phyloP scores from a whole-genome alignment of 2,329 filamentous ascomycete genomes.

The Aspergillus ochraceoroseus region DNA sequence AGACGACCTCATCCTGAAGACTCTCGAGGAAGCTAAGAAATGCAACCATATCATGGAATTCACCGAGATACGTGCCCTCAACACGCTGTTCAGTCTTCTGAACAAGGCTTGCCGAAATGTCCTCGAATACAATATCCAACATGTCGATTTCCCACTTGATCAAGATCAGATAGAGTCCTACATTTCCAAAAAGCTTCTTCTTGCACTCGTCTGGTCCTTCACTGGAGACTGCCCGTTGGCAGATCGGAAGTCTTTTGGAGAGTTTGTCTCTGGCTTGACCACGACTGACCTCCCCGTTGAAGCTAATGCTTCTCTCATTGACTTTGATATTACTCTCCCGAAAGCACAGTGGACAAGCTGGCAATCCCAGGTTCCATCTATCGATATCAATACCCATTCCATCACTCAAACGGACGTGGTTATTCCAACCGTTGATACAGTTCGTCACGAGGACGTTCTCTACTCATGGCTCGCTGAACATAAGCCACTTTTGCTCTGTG shows the following conservation, averaged over 20 bases:
- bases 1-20: slow-evolving; percentile 75
- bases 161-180: slow-evolving; percentile 84
- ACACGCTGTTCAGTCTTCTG: slow-evolving; percentile 87
- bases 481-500: slow-evolving; percentile 92
- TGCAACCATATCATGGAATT: slow-evolving; percentile 99
- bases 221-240: slow-evolving; percentile 87
- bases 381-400: slow-evolving; percentile 97
- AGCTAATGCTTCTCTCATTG: slow-evolving; percentile 76
- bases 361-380: slow-evolving; percentile 88
- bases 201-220: slow-evolving; percentile 91
- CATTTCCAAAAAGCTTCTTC: slow-evolving; percentile 85
- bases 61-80: slow-evolving; percentile 82
- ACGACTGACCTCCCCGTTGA: slow-evolving; percentile 80
- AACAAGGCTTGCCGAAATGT: slow-evolving; percentile 91
- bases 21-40: slow-evolving; percentile 66
- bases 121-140: slow-evolving; percentile 92
- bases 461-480: slow-evolving; percentile 99
- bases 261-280: slow-evolving; percentile 73
- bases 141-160: slow-evolving; percentile 88
- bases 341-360: slow-evolving; percentile 85
- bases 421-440: slow-evolving; percentile 94
- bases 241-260: slow-evolving; percentile 85
- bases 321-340: slow-evolving; percentile 86
- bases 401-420: slow-evolving; percentile 97
- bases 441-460: slow-evolving; percentile 96